Percentiles rank a stretch among this genome's conserved stretches.
Evolutionary conservation across 192 early-diverging fungal genomes (phyloP).

Genomic region (Coemansia asiatica): DNA sequence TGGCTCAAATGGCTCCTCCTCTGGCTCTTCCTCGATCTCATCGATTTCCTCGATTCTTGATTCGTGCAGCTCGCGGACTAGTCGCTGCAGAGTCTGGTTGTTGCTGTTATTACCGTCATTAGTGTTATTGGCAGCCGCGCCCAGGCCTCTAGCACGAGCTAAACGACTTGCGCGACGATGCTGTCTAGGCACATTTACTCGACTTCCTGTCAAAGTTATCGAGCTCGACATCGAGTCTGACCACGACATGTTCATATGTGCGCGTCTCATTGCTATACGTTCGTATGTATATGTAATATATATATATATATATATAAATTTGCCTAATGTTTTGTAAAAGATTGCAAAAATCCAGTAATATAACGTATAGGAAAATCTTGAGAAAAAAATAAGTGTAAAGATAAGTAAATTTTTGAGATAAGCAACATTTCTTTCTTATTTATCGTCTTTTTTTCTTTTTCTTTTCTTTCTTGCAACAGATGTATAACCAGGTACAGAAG

Average conservation of each 20-base stretch:
- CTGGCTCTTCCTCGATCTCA: constrained; percentile 27
- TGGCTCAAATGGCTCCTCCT: constrained; percentile 10
- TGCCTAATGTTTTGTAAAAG: too few species aligned
- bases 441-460: too few species aligned
- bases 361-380: background rate
- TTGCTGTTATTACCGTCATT: background rate
- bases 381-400: background rate
- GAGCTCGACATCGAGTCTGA: constrained; percentile 54
- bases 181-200: constrained; percentile 4
- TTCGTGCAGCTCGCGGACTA: constrained; percentile 32
- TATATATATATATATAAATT: too few species aligned
- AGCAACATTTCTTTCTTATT: too few species aligned
- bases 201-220: constrained; percentile 32
- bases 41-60: constrained; percentile 33
- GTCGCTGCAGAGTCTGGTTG: constrained; percentile 22
- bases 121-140: background rate
- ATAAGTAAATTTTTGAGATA: too few species aligned
- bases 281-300: background rate
- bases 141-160: background rate
- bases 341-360: too few species aligned
- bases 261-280: constrained; percentile 27
- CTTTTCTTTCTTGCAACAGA: too few species aligned
- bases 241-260: constrained; percentile 40
- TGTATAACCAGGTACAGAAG: too few species aligned
- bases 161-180: constrained; percentile 14